These are phyloP conservation scores for Blastobotrys indianensis DNA, from an alignment of 1,139 yeast genomes.

Conservation along the genomic window DNA sequence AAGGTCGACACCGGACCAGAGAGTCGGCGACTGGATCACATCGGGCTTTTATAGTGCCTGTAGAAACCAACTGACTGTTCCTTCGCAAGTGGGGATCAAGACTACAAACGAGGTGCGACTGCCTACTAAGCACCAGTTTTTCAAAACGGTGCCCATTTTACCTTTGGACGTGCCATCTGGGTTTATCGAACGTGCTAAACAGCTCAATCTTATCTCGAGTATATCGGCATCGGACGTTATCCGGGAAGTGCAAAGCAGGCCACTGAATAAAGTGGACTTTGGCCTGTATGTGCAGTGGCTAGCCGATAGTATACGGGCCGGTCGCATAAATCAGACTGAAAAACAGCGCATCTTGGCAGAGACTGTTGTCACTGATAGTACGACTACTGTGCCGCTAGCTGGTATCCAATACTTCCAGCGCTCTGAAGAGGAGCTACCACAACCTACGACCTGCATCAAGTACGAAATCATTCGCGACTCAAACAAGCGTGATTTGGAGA, in stretches of 20 bases:
- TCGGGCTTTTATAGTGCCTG: conserved; percentile 35
- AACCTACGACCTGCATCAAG: conserved; percentile 34
- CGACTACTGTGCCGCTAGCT: conserved; percentile 22
- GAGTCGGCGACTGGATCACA: conserved; percentile 33
- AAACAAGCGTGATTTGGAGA: conserved; percentile 18
- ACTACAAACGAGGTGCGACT: conserved; percentile 30
- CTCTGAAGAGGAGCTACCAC: conserved; percentile 26
- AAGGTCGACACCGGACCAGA: conserved; percentile 34
- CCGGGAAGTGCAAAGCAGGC: conserved; percentile 26
- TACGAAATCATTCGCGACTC: conserved; percentile 19
- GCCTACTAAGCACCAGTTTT: conserved; percentile 23
- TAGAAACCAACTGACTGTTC: conserved; percentile 25
- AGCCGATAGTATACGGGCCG: conserved; percentile 13
- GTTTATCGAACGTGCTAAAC: conserved; percentile 28
- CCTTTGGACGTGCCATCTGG: conserved; percentile 23
- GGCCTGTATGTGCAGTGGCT: conserved; percentile 24
- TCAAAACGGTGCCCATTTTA: conserved; percentile 31
- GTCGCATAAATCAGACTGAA: conserved; percentile 11
- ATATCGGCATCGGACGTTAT: conserved; percentile 27
- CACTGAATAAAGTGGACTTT: conserved; percentile 22
- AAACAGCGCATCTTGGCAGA: conserved; percentile 13
- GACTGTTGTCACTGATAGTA: conserved; percentile 18
- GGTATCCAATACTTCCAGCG: conserved; percentile 25
- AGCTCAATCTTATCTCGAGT: conserved; percentile 23
- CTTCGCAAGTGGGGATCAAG: conserved; percentile 32